These are phyloP conservation scores for Dipodascus albidus DNA, from an alignment of 805 yeast species.

Conservation along the genomic window DNA sequence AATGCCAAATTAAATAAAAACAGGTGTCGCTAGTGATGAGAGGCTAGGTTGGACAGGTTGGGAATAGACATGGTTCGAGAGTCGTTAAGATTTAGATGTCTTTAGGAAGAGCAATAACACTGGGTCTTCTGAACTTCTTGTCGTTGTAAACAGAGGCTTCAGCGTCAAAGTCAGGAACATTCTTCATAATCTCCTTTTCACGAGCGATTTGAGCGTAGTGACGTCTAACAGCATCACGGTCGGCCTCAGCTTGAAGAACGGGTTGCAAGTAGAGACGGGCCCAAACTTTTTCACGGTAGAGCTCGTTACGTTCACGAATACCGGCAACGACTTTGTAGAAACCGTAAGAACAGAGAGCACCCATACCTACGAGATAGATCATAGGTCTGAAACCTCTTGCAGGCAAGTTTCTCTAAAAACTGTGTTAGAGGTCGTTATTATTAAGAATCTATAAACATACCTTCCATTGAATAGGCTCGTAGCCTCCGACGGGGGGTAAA, in stretches of 20 bases:
- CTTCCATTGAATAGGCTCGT: conserved; percentile 81
- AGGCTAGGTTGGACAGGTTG: too few relatives aligned
- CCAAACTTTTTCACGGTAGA: conserved; percentile 67
- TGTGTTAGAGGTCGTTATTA: neutral
- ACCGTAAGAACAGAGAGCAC: conserved; percentile 58
- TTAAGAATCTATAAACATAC: conserved; percentile 11
- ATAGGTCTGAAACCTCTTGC: conserved; percentile 75
- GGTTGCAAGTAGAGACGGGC: conserved; percentile 65
- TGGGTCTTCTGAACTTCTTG: conserved; percentile 30
- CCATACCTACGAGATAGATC: conserved; percentile 53
- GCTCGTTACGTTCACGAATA: conserved; percentile 61
- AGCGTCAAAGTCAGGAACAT: conserved; percentile 52
- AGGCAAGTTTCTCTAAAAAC: conserved; percentile 52
- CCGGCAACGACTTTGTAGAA: conserved; percentile 56
- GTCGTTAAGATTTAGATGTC: neutral
- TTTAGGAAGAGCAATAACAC: conserved; percentile 23
- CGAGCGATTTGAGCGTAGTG: conserved; percentile 51
- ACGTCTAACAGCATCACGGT: conserved; percentile 67
- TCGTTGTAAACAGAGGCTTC: conserved; percentile 36
- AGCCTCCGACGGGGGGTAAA: conserved; percentile 79
- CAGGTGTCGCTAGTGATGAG: too few relatives aligned
- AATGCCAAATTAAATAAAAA: neutral
- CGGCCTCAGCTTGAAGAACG: conserved; percentile 68
- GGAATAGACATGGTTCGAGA: too few relatives aligned
- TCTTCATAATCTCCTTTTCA: conserved; percentile 57